A percentile compares a stretch with the other conserved stretches of the same genome.
phyloP scores from a whole-genome alignment of 108 stramenopile genomes.

The Schizochytrium sp. region DNA sequence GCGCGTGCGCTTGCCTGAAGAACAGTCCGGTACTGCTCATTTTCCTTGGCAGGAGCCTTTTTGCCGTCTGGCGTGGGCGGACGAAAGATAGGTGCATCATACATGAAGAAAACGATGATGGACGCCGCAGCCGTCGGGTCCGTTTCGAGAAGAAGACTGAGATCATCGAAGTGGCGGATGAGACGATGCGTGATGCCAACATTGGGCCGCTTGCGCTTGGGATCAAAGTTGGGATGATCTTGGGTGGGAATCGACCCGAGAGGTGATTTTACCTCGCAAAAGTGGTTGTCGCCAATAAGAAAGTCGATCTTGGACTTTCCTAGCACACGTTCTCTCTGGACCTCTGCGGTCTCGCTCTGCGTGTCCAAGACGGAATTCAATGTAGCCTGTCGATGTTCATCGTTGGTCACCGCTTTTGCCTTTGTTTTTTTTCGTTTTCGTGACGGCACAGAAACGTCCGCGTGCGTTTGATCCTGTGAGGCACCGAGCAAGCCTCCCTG shows the following conservation, averaged over 20 bases:
- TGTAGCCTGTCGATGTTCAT: too few species aligned
- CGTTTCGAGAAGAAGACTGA: background rate
- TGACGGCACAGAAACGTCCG: background rate
- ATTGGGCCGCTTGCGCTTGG: background rate
- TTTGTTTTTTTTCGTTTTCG: background rate
- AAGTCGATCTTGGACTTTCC: conserved; percentile 10
- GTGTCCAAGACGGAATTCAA: too few species aligned
- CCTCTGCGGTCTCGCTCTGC: background rate
- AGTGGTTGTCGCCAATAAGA: background rate
- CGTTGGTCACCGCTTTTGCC: background rate
- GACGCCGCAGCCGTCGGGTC: background rate
- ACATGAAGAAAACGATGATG: background rate
- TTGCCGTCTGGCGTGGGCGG: background rate
- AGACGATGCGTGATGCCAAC: background rate
- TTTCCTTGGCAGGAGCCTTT: background rate
- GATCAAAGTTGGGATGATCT: background rate
- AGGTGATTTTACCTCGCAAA: background rate
- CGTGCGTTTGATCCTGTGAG: background rate
- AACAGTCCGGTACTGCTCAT: background rate
- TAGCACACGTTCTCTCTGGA: background rate
- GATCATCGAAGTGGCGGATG: background rate
- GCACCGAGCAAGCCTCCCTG: background rate
- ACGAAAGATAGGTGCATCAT: background rate
- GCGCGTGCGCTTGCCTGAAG: background rate
- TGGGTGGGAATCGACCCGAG: background rate